Evolutionary conservation across 116 monocot genomes (phyloP), one percentile per base, ranked within the genome.

Genomic region (Trichopus zeylanicus): DNA sequence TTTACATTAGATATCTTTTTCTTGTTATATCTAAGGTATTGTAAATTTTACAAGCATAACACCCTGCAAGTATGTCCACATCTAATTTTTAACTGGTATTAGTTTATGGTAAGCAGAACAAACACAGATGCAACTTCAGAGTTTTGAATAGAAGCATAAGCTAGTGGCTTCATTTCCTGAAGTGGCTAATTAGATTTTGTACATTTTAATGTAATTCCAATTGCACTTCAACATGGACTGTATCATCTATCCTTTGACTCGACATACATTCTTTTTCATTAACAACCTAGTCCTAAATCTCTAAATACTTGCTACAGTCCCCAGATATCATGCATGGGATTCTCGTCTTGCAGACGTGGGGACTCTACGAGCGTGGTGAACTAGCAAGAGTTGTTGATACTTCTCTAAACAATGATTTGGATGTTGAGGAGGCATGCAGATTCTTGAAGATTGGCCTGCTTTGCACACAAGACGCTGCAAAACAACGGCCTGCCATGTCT

Each of bases 401-500:
- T 13, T 78, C 68, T 48, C 34, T 86, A 26, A 60, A 65, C 26
- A 55, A 53, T 39, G 72, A 81, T 38, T 81, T 75, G 26, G 60
- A 86, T 49, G 11, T 47, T 0, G 70, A 81, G 29, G 81, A 86
- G 46, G 81, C 78, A 4, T 59, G 59, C 57, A 53, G 28, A 54
- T 86, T 78, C 35, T 42, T 86, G 47, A 86, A 81, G 49, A 61
- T 86, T 19, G 81, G 72, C 2, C 78, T 86, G 11, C 31, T 86
- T 7, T 86, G 86, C 72, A 78, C 82, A 27, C 86, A 86, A 33
- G 81, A 86, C 19, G 42, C 28, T 15, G 64, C 86, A 3, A 75
- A 67, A 31, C 62, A 71, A 28, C 71, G 86, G 0, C 86, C 86
- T 4, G 21, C 78, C 20, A 86, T 86, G 78, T 78, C 81, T 7